phyloP scores from a whole-genome alignment of 1,139 yeast genomes.

The Saccharomyces hybrid region DNA sequence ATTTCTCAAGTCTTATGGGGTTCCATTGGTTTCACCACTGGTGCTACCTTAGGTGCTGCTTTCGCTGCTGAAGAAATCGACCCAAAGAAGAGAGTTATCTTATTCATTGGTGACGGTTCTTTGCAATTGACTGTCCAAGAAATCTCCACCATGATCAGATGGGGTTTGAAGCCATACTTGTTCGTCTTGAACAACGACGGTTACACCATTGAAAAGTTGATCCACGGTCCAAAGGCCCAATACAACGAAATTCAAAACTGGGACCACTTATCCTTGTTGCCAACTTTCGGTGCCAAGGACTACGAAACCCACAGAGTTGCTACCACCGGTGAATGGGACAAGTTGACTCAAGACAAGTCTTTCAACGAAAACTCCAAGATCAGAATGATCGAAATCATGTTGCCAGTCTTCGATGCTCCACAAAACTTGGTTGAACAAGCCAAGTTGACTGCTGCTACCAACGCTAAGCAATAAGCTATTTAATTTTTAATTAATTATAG shows the following conservation, averaged over 20 bases:
- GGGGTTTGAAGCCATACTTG: slow-evolving; percentile 72
- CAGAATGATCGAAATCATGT: slow-evolving; percentile 71
- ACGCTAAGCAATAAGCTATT: slow-evolving; percentile 32
- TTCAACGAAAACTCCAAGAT: slow-evolving; percentile 48
- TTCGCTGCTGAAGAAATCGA: slow-evolving; percentile 74
- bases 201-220: slow-evolving; percentile 82
- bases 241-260: slow-evolving; percentile 81
- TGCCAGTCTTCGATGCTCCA: slow-evolving; percentile 80
- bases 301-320: slow-evolving; percentile 44
- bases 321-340: slow-evolving; percentile 61
- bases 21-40: slow-evolving; percentile 81
- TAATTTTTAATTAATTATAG: background rate
- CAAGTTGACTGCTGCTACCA: slow-evolving; percentile 62
- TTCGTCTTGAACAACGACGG: slow-evolving; percentile 82
- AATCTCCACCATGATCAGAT: slow-evolving; percentile 74
- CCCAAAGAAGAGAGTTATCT: slow-evolving; percentile 60
- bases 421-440: slow-evolving; percentile 65
- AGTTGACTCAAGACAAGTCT: slow-evolving; percentile 43
- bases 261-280: slow-evolving; percentile 64
- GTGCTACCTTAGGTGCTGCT: slow-evolving; percentile 78
- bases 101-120: slow-evolving; percentile 88
- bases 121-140: slow-evolving; percentile 83
- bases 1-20: slow-evolving; percentile 90
- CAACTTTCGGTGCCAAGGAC: slow-evolving; percentile 61
- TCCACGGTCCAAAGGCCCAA: slow-evolving; percentile 68